phyloP scores from a whole-genome alignment of 192 early-diverging fungal genomes.

The Backusella tuberculispora region DNA sequence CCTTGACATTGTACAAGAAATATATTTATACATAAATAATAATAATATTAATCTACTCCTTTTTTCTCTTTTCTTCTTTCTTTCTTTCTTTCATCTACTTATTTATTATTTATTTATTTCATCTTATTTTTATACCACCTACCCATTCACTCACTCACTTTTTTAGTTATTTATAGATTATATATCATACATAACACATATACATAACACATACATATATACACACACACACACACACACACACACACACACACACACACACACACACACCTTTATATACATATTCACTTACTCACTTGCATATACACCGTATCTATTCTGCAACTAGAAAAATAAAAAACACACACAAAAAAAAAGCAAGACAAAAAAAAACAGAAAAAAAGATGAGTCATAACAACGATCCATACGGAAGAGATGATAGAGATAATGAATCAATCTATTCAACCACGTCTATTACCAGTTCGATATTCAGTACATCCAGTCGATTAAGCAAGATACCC shows the following conservation, averaged over 20 bases:
- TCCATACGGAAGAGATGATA: conserved; percentile 3
- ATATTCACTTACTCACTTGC: too few species aligned
- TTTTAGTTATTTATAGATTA: neutral
- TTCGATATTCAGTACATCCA: conserved; percentile 41
- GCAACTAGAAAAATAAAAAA: neutral
- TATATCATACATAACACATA: neutral
- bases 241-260: neutral
- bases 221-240: too few species aligned
- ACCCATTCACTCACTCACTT: neutral
- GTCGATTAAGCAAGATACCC: conserved; percentile 33
- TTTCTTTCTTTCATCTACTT: neutral
- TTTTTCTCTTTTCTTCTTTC: conserved; percentile 10
- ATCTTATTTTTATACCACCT: conserved; percentile 2
- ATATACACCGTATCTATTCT: neutral
- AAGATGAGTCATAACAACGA: conserved; percentile 2
- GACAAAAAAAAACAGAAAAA: conserved; percentile 6
- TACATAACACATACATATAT: neutral
- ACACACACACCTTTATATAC: too few species aligned
- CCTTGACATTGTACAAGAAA: neutral
- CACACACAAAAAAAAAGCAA: too few species aligned
- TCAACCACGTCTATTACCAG: conserved; percentile 38
- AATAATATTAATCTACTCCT: neutral
- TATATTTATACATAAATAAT: conserved; percentile 11
- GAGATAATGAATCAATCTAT: conserved; percentile 38
- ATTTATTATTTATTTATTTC: conserved; percentile 12